These are phyloP conservation scores for Euphorbia celastroides DNA, from an alignment of 441 rosid genomes.

Conservation along the genomic window DNA sequence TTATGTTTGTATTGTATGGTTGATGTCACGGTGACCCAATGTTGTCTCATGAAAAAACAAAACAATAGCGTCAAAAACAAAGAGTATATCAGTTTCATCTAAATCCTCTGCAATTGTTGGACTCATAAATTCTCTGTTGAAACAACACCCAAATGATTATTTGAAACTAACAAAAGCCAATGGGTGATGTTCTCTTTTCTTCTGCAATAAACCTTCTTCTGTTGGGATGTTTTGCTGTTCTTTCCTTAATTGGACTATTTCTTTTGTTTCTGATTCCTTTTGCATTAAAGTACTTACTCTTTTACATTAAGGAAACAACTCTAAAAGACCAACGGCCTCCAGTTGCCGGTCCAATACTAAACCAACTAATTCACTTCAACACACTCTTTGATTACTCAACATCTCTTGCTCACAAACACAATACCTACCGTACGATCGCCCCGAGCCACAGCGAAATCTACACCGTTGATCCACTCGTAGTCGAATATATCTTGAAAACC, in stretches of 20 bases:
- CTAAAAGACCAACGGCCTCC: constrained; percentile 28
- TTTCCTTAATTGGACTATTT: constrained; percentile 17
- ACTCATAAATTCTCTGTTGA: too few species aligned
- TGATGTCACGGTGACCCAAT: too few species aligned
- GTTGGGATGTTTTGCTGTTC: constrained; percentile 13
- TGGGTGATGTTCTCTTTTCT: constrained; percentile 21
- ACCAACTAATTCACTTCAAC: constrained; percentile 28
- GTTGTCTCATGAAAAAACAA: too few species aligned
- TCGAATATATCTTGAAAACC: constrained; percentile 39
- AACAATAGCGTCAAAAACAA: too few species aligned
- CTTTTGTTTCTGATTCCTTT: constrained; percentile 14
- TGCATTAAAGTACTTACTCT: constrained; percentile 10
- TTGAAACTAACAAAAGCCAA: too few species aligned
- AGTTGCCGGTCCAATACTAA: constrained; percentile 30
- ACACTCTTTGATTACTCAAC: constrained; percentile 34
- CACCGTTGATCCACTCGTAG: constrained; percentile 32
- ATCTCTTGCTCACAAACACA: constrained; percentile 27
- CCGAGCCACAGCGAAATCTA: constrained; percentile 25
- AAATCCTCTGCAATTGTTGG: too few species aligned
- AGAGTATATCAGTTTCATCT: too few species aligned
- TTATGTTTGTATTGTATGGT: too few species aligned
- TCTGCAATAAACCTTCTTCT: constrained; percentile 16
- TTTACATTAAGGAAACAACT: constrained; percentile 21
- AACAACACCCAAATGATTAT: too few species aligned
- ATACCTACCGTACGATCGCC: constrained; percentile 14